These are phyloP conservation scores for Crithidia mellificae DNA, from an alignment of 208 protist species.

Conservation along the genomic window DNA sequence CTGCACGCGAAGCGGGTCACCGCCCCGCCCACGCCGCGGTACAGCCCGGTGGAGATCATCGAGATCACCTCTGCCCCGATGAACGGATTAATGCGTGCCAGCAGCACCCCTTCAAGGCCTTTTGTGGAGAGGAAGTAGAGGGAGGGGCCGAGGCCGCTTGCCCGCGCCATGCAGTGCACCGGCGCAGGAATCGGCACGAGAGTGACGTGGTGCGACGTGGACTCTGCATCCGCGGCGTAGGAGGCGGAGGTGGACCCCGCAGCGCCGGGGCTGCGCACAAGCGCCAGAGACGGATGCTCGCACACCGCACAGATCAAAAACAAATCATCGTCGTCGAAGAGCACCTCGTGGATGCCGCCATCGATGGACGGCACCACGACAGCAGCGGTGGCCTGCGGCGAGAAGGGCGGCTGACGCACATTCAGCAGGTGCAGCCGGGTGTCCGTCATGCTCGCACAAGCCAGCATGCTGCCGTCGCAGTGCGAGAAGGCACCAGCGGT, in stretches of 20 bases:
- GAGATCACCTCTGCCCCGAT: conserved; percentile 67
- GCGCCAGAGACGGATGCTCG: conserved; percentile 41
- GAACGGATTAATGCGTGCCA: conserved; percentile 65
- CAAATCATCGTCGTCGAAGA: conserved; percentile 75
- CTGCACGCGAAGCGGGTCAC: conserved; percentile 62
- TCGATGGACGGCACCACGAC: conserved; percentile 47
- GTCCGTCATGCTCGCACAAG: conserved; percentile 50
- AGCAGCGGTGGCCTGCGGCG: conserved; percentile 12
- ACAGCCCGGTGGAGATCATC: conserved; percentile 65
- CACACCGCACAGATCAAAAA: conserved; percentile 62
- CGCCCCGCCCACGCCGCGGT: conserved; percentile 63
- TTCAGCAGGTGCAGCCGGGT: conserved; percentile 65
- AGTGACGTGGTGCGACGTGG: conserved; percentile 11
- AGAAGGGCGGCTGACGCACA: conserved; percentile 40
- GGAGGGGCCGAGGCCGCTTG: conserved; percentile 56
- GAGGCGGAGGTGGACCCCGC: conserved; percentile 6
- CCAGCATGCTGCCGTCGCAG: conserved; percentile 57
- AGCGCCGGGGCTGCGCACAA: conserved; percentile 38
- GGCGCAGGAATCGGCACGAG: conserved; percentile 55
- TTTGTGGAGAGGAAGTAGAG: conserved; percentile 60
- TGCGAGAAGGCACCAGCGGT: conserved; percentile 61
- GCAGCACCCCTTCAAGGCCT: conserved; percentile 60
- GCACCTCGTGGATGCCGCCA: conserved; percentile 50
- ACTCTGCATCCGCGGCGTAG: neutral
- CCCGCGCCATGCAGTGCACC: conserved; percentile 49